Evolutionary conservation across 176 grass and related monocot genomes (phyloP), one percentile per base, ranked within the genome.

Genomic region (Avena sativa): DNA sequence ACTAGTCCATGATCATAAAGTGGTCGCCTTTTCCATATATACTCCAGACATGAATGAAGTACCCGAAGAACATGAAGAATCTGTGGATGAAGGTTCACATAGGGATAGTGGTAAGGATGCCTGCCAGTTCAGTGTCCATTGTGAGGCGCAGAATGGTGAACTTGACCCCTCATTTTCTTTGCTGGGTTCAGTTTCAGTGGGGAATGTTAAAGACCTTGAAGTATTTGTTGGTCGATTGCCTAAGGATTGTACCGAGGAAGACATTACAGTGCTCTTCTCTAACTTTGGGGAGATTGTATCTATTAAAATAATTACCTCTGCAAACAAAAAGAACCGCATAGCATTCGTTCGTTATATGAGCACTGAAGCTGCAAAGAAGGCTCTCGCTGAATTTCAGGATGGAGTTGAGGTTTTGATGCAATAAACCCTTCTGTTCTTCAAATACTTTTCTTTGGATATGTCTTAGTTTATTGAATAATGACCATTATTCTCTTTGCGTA

Each of bases 161-260:
- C 40, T 88, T 56, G 89, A 84, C 78, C 79, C 86, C 66, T 62
- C 79, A 76, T 50, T 88, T 11, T 62, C 58, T 75, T 46, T 84
- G 53, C 79, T 63, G 44, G 74, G 38, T 72, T 47, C 66, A 46
- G 68, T 76, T 84, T 48, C 78, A 53, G 87, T 86, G 59, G 87
- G 60, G 15, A 83, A 79, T 79, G 51, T 32, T 70, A 89, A 95
- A 76, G 89, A 75, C 21, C 51, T 91, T 82, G 87, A 93, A 85
- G 87, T 98, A 88, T 95, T 95, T 82, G 76, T 98, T 81, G 81
- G 90, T 50, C 72, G 85, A 43, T 90, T 98, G 86, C 87, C 89
- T 78, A 90, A 79, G 81, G 55, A 80, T 50, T 92, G 89, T 88
- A 86, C 87, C 65, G 74, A 95, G 79, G 89, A 91, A 55, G 95